Evolutionary conservation across 306 rosid species (phyloP).

Genomic region (Nissolia schottii): DNA sequence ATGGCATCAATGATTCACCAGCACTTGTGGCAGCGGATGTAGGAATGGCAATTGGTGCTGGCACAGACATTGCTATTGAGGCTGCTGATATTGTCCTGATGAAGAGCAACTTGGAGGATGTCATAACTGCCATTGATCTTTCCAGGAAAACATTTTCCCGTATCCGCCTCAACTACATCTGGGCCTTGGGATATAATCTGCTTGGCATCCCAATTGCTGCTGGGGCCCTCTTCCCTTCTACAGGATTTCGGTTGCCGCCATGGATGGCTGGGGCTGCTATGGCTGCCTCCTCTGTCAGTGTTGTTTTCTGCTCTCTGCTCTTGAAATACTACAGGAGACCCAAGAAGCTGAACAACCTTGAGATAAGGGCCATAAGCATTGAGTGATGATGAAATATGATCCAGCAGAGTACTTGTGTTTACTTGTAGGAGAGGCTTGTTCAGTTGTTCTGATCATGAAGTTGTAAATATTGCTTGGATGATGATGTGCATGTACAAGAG

Average conservation of each 20-base stretch:
- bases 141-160: constrained; percentile 57
- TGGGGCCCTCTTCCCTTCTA: constrained; percentile 54
- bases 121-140: constrained; percentile 72
- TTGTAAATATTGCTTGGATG: constrained; percentile 8
- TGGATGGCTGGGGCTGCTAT: constrained; percentile 90
- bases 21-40: constrained; percentile 80
- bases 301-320: constrained; percentile 67
- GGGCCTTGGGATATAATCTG: constrained; percentile 78
- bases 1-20: constrained; percentile 84
- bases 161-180: constrained; percentile 60
- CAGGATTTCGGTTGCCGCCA: constrained; percentile 61
- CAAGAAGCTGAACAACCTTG: constrained; percentile 47
- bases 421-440: background rate
- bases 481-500: background rate
- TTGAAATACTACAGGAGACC: constrained; percentile 60
- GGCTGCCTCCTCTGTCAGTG: constrained; percentile 89
- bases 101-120: constrained; percentile 79
- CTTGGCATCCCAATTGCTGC: constrained; percentile 78
- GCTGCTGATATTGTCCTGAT: constrained; percentile 82
- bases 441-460: background rate
- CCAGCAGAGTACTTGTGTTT: background rate
- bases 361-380: constrained; percentile 38
- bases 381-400: constrained; percentile 8
- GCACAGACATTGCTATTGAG: constrained; percentile 81
- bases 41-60: constrained; percentile 87